Base-by-base conservation (phyloP, 352 stramenopile genomes). In the Globisporangium ultimum region DNA sequence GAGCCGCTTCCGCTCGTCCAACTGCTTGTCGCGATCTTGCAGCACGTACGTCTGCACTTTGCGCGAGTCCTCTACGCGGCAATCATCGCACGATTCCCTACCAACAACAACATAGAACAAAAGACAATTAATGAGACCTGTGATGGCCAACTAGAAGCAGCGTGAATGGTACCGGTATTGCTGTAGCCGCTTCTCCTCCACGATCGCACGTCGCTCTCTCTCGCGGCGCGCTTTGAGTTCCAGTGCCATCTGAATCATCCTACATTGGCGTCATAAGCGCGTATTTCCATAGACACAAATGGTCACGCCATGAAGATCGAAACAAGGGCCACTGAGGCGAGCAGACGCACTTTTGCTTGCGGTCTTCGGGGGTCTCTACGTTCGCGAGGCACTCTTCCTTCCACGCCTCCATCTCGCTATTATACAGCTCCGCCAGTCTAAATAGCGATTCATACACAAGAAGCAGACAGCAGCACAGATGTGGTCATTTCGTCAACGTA, bases 391-490 rank as follows among this genome's bases (percentile, higher is more conserved):
- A 91, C 38, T 66, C 71, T 21, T 79, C 62, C 63, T 79, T 81
- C 84, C 84, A 93, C 68, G 71, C 48, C 17, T 88, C 81, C 76
- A 90, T 87, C 68, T 93, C 84, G 32, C 72, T 57, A 38, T 90
- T 91, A 51, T 89, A 91, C 21, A 93, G 53, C 28, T 89, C 74
- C 1, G 81, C 78, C 20, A 91, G 66, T 58, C 82, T 91, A 50
- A 36, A 36, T 36, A 32, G 24, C 24, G 24, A 32, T 32, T 32
- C 24, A 32, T 32, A 10, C 28, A 36, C 28, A 36, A 32, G 22
- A 41, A 38, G 48, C 28, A 8, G 12, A n/a, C 32, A 61, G 28
- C 14, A 47, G 41, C 24, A 48, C 38, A 50, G 17, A 38, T 50
- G 9, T 45, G 15, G 41, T 1, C 22, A 36, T 36, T 10, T 36